phyloP scores from a whole-genome alignment of 202 grass and related monocot genomes.

The Setaria viridis region DNA sequence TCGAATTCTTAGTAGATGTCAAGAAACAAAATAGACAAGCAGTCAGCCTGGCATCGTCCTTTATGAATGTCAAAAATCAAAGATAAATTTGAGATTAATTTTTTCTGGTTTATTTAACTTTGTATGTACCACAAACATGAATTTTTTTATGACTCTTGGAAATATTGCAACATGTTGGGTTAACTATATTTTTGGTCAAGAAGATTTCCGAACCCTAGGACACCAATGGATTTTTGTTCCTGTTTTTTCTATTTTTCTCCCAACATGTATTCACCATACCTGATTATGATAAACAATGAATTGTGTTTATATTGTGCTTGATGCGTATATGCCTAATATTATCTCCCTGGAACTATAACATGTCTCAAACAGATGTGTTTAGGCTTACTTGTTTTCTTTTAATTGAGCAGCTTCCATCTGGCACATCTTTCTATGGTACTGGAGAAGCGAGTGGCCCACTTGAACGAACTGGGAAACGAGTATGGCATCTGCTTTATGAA shows the following conservation, averaged over 20 bases:
- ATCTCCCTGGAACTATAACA: conserved; percentile 29
- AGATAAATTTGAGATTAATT: neutral
- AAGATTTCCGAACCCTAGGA: neutral
- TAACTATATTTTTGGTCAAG: neutral
- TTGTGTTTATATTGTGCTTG: neutral
- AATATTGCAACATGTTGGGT: neutral
- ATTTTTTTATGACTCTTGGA: neutral
- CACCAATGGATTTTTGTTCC: neutral
- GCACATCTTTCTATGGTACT: conserved; percentile 91
- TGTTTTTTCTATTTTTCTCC: neutral
- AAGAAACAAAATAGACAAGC: neutral
- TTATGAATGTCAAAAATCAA: neutral
- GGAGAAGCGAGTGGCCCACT: conserved; percentile 94
- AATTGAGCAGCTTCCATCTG: conserved; percentile 68
- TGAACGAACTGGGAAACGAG: conserved; percentile 90
- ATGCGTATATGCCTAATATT: neutral
- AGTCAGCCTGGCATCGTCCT: neutral
- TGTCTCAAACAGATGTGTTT: neutral
- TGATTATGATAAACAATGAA: neutral
- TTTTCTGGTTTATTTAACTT: neutral
- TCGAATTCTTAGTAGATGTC: neutral
- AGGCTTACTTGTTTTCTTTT: conserved; percentile 47
- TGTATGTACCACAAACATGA: neutral
- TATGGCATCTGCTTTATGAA: conserved; percentile 42
- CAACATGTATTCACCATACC: neutral